Conservation (phyloP, 805 yeast species). For the Metschnikowia peoriensis region DNA sequence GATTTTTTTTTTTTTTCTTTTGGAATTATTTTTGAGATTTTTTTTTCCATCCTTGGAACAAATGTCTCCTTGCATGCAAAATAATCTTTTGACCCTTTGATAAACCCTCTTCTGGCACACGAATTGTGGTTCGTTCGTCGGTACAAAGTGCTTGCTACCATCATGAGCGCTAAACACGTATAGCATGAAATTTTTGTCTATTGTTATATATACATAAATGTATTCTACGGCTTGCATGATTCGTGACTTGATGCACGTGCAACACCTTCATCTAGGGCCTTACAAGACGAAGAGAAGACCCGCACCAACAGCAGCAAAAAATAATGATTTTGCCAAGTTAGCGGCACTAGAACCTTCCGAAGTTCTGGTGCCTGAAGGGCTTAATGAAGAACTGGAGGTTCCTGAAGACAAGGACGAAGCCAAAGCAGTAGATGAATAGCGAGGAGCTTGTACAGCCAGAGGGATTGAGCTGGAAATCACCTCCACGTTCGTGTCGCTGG, state of each 20-base stretch:
- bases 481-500: slow-evolving; percentile 41
- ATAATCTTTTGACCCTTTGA: no score
- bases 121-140: no score
- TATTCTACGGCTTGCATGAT: no score
- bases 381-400: background rate
- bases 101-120: no score
- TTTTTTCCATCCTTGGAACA: no score
- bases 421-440: slow-evolving; percentile 39
- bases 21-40: no score
- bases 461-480: slow-evolving; percentile 47
- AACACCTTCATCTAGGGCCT: background rate
- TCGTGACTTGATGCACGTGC: background rate
- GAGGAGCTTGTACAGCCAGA: slow-evolving; percentile 47
- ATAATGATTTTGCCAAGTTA: background rate
- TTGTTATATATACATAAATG: no score
- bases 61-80: no score
- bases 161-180: no score
- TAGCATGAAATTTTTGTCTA: no score
- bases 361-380: background rate
- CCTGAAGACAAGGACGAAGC: slow-evolving; percentile 4
- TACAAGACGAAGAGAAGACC: slow-evolving; percentile 2
- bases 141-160: no score
- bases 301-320: slow-evolving; percentile 1
- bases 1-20: no score
- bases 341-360: background rate